Base-by-base conservation (phyloP, 2,329 filamentous ascomycete species). In the Exophiala sideris region DNA sequence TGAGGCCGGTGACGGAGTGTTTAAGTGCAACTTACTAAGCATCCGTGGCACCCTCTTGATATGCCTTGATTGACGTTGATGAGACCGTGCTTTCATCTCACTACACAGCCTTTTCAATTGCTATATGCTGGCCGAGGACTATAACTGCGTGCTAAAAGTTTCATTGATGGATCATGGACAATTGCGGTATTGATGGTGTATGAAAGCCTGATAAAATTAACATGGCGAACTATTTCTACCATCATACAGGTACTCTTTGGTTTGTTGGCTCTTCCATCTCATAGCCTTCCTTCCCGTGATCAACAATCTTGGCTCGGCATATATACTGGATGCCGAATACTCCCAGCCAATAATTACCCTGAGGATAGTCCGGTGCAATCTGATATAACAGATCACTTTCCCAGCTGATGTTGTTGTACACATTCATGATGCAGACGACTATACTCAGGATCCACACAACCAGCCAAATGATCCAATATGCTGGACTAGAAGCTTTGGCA, bases 371-470 rank as follows among this genome's bases (percentile, higher is more conserved):
- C 3, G 56, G 56, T 24, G 56, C 56, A 20, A 58, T 48, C 38
- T 58, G 56, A 12, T 55, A 55, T 32, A 58, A 45, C 45, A 58
- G 38, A 21, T 58, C 56, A 33, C 56, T 58, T 36, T 58, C 56
- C 56, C 56, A 58, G 18, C 33, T 58, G 52, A 58, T 52, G 40
- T 58, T 58, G 48, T 58, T 58, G 56, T 58, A 58, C 2, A 58
- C 56, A 11, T 55, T 58, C 56, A 58, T 58, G 45, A 58, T 58
- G 45, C 56, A 58, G 16, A 52, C 39, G n/a, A 58, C 56, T 10
- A 44, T 55, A 18, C 49, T 44, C 24, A 45, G 5, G 32, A 58
- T 58, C 56, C 56, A 58, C 3, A 58, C 56, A 21, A 58, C 47
- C n/a, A 58, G 52, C 18, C 36, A 58, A 33, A 58, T 58, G 36